Evolutionary conservation across 108 stramenopile species (phyloP), one percentile per base, ranked within the genome.

Genomic region (Cyclostephanos invisitatus): DNA sequence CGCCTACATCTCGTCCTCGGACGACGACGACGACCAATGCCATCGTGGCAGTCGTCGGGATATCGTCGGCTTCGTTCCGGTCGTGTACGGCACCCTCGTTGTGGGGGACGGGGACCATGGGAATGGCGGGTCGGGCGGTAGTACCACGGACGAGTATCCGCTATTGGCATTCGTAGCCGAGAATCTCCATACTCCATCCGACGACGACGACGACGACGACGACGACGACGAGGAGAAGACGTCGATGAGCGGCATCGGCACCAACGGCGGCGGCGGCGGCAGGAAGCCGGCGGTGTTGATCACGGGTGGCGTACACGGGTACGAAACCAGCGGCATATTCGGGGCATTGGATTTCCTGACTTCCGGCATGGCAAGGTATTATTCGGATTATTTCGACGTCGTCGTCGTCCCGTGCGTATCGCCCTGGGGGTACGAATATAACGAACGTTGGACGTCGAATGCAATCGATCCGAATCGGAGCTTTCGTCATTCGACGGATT

Each of bases 381-480:
- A 15, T 37, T 5, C 28, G 18, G 0, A 15, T n/a, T 1, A 18
- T 18, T 59, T 37, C 36, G 37, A 59, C 6, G 17, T 59, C 2
- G 48, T 62, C 40, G 49, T 67, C 1, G 61, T 40, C 0, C 67
- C 74, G 7, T 68, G 74, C 28, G 49, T 65, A 0, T 65, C 62
- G 29, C 73, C 72, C 1, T 70, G 75, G 75, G 66, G 73, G 54
- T 75, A 64, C 54, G 79, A 81, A 47, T 32, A 67, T 5, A 51
- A 81, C 35, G 55, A 81, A 53, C 66, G 79, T 21, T 88, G 87
- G 87, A 81, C 63, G 59, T 67, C 55, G 55, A 72, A 15, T 1
- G 75, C 51, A 5, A 22, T 73, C 5, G 89, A 90, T 78, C 89
- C 89, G 37, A 87, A 90, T 60, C 81, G 89, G 24, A 73, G 70